These are phyloP conservation scores for Suillus americanus DNA, from an alignment of 768 basidiomycete species.

Conservation along the genomic window DNA sequence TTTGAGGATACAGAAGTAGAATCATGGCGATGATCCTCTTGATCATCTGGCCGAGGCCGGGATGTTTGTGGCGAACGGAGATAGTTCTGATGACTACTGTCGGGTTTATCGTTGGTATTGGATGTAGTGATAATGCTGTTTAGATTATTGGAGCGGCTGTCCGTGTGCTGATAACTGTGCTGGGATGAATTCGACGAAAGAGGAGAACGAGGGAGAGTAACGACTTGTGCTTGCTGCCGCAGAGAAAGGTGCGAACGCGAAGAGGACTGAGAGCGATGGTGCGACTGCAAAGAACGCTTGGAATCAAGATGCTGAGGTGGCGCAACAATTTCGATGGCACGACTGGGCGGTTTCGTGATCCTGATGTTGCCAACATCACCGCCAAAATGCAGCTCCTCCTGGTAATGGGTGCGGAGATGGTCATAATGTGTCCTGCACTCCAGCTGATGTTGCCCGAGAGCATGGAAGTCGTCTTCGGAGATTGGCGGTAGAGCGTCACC, in stretches of 20 bases:
- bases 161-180: slow-evolving; percentile 17
- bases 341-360: slow-evolving; percentile 25
- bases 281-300: neutral
- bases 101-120: slow-evolving; percentile 13
- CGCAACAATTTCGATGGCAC: slow-evolving; percentile 31
- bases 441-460: slow-evolving; percentile 16
- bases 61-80: slow-evolving; percentile 25
- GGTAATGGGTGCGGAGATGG: slow-evolving; percentile 4
- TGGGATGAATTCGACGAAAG: slow-evolving; percentile 8
- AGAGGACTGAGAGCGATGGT: slow-evolving; percentile 6
- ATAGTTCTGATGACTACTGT: slow-evolving; percentile 16
- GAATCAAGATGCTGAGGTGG: slow-evolving; percentile 17
- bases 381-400: neutral
- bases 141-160: slow-evolving; percentile 24
- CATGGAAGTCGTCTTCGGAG: slow-evolving; percentile 38
- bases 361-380: slow-evolving; percentile 2
- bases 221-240: slow-evolving; percentile 2
- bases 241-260: slow-evolving; percentile 3
- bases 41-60: slow-evolving; percentile 1
- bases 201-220: slow-evolving; percentile 8
- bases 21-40: slow-evolving; percentile 6
- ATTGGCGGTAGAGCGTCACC: slow-evolving; percentile 26
- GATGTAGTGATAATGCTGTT: slow-evolving; percentile 21
- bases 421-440: slow-evolving; percentile 9
- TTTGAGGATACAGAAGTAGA: slow-evolving; percentile 13